A percentile compares a stretch with the other conserved stretches of the same genome.
These are phyloP conservation scores for Wickerhamiella galacta DNA, from an alignment of 805 yeast species.

Conservation along the genomic window DNA sequence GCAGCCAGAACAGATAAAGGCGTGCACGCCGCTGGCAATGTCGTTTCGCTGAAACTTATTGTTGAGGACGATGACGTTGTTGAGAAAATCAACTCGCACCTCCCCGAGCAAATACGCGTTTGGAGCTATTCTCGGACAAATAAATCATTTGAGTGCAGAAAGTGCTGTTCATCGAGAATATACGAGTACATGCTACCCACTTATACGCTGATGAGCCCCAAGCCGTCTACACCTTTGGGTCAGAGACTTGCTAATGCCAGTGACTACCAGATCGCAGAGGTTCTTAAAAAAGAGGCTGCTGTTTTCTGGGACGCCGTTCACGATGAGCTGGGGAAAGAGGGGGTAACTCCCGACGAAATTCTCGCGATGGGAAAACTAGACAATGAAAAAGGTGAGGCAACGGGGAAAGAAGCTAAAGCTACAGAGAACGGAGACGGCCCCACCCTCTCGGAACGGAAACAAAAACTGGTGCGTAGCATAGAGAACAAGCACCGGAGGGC, in stretches of 20 bases:
- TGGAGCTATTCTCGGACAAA: slow-evolving; percentile 90
- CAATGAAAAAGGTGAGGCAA: slow-evolving; percentile 6
- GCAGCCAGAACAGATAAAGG: slow-evolving; percentile 78
- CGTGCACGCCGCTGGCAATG: slow-evolving; percentile 94
- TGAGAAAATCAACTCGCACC: slow-evolving; percentile 48
- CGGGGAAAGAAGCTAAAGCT: slow-evolving; percentile 12
- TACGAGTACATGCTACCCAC: slow-evolving; percentile 91
- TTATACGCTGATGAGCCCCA: slow-evolving; percentile 80
- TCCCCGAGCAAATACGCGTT: slow-evolving; percentile 77
- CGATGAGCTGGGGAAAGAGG: slow-evolving; percentile 23
- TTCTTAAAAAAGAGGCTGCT: slow-evolving; percentile 52
- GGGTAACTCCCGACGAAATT: slow-evolving; percentile 23
- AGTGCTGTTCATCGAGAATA: slow-evolving; percentile 87
- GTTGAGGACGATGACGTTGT: slow-evolving; percentile 65
- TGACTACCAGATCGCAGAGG: slow-evolving; percentile 40
- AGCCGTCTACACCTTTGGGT: slow-evolving; percentile 52
- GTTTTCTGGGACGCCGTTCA: slow-evolving; percentile 50
- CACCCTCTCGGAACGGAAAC: slow-evolving; percentile 18
- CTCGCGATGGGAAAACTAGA: slow-evolving; percentile 4
- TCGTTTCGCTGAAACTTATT: slow-evolving; percentile 66
- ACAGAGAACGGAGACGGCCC: slow-evolving; percentile 24
- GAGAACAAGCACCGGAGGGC: slow-evolving; percentile 54
- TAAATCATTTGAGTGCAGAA: slow-evolving; percentile 84
- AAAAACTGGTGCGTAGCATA: slow-evolving; percentile 38
- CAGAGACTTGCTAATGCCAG: slow-evolving; percentile 39